These are phyloP conservation scores for Mortierella alpina DNA, from an alignment of 192 early-diverging fungal species.

Conservation along the genomic window DNA sequence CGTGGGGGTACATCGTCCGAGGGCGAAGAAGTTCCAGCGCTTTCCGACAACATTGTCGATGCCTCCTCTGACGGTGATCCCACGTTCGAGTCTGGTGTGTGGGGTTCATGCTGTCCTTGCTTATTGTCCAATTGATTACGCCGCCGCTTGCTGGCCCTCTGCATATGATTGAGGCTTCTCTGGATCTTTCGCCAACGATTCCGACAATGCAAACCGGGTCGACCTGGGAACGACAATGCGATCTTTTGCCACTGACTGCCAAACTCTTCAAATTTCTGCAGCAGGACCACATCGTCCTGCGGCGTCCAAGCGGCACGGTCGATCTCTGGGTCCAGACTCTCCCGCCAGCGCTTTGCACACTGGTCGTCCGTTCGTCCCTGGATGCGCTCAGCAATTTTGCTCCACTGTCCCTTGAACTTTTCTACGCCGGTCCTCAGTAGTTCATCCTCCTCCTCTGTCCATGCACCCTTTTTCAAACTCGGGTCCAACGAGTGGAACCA, in stretches of 20 bases:
- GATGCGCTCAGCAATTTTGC: slow-evolving; percentile 81
- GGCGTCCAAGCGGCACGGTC: slow-evolving; percentile 77
- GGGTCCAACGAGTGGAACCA: slow-evolving; percentile 88
- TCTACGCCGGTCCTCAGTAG: slow-evolving; percentile 77
- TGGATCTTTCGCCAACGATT: slow-evolving; percentile 84
- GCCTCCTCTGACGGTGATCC: too few species aligned
- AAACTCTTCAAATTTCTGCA: slow-evolving; percentile 70
- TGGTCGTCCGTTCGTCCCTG: slow-evolving; percentile 87
- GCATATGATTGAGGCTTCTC: slow-evolving; percentile 59
- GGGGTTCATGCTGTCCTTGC: neutral
- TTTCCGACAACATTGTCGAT: too few species aligned
- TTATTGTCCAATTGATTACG: slow-evolving; percentile 22
- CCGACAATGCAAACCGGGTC: slow-evolving; percentile 81
- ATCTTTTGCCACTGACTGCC: slow-evolving; percentile 88
- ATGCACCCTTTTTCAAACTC: slow-evolving; percentile 78
- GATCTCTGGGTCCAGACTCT: slow-evolving; percentile 86
- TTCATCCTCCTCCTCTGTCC: slow-evolving; percentile 84
- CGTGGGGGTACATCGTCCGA: slow-evolving; percentile 12
- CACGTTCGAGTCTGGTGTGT: neutral
- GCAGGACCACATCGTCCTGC: slow-evolving; percentile 71
- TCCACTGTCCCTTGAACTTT: slow-evolving; percentile 82
- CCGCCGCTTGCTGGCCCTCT: slow-evolving; percentile 45
- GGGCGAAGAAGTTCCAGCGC: neutral
- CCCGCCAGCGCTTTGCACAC: slow-evolving; percentile 91
- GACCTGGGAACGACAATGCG: slow-evolving; percentile 75